phyloP scores from a whole-genome alignment of 352 stramenopile species.

The Phytophthora brassicae region DNA sequence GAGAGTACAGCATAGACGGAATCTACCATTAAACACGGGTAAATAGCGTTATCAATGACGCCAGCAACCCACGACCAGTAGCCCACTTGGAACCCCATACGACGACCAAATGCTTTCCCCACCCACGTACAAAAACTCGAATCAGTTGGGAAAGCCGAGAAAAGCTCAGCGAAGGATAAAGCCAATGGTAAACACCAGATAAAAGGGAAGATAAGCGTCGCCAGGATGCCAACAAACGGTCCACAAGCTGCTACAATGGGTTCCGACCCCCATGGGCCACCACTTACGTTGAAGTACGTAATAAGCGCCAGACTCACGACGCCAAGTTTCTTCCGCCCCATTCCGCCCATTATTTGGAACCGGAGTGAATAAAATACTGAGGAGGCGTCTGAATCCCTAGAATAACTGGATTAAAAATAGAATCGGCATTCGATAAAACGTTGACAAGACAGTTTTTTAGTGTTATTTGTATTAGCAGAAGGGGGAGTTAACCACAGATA shows the following conservation, averaged over 20 bases:
- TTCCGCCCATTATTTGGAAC: conserved; percentile 26
- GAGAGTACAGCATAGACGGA: conserved; percentile 51
- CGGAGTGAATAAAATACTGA: too few species aligned
- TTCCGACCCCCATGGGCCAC: conserved; percentile 94
- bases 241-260: conserved; percentile 89
- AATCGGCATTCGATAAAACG: too few species aligned
- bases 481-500: too few species aligned
- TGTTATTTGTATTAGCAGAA: too few species aligned
- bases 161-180: conserved; percentile 72
- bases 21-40: conserved; percentile 77
- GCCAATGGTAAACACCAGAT: conserved; percentile 72
- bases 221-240: conserved; percentile 68
- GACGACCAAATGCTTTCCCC: conserved; percentile 62
- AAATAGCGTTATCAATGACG: conserved; percentile 85
- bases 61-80: conserved; percentile 84
- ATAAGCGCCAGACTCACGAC: conserved; percentile 76
- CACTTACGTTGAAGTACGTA: conserved; percentile 91
- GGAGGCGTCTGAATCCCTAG: too few species aligned
- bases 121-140: conserved; percentile 81
- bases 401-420: too few species aligned
- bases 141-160: conserved; percentile 69
- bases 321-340: conserved; percentile 56
- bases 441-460: too few species aligned
- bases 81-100: conserved; percentile 82
- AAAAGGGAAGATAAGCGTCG: conserved; percentile 64